phyloP scores from a whole-genome alignment of 2,329 filamentous ascomycete genomes.

The Metarhizium sp. region DNA sequence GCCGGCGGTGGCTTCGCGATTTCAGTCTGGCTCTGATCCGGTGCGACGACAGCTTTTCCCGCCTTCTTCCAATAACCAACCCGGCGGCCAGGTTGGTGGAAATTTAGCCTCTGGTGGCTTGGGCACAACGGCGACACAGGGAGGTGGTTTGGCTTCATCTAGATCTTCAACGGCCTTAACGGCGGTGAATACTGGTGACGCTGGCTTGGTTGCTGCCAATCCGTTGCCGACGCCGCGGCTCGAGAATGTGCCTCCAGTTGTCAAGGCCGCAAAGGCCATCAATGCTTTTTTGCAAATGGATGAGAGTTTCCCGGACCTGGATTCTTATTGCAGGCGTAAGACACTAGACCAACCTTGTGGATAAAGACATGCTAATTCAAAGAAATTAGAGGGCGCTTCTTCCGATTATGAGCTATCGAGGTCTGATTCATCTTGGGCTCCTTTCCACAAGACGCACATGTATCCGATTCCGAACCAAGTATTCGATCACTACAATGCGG shows the following conservation, averaged over 20 bases:
- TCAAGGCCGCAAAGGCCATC: constrained; percentile 74
- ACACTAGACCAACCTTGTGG: constrained; percentile 12
- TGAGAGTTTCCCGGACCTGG: constrained; percentile 76
- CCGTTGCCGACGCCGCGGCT: constrained; percentile 34
- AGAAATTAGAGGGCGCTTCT: constrained; percentile 65
- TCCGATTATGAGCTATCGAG: constrained; percentile 80
- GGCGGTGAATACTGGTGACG: constrained; percentile 16
- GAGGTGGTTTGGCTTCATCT: not conserved
- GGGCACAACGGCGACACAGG: not conserved
- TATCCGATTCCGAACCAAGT: constrained; percentile 88
- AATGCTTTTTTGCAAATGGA: constrained; percentile 71
- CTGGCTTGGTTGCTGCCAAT: constrained; percentile 20
- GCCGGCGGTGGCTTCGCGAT: constrained; percentile 50
- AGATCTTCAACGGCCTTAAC: constrained; percentile 11
- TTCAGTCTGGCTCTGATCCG: constrained; percentile 33
- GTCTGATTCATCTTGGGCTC: constrained; percentile 64
- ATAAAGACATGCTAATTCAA: constrained; percentile 14
- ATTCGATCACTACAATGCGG: constrained; percentile 84
- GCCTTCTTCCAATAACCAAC: constrained; percentile 17
- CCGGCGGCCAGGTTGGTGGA: constrained; percentile 2
- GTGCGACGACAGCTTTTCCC: constrained; percentile 44
- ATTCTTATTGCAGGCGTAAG: constrained; percentile 82
- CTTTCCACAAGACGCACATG: constrained; percentile 78
- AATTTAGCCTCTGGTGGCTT: constrained; percentile 10
- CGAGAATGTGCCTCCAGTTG: constrained; percentile 53